These are phyloP conservation scores for Wickerhamiella azymoides DNA, from an alignment of 805 yeast species.

Conservation along the genomic window DNA sequence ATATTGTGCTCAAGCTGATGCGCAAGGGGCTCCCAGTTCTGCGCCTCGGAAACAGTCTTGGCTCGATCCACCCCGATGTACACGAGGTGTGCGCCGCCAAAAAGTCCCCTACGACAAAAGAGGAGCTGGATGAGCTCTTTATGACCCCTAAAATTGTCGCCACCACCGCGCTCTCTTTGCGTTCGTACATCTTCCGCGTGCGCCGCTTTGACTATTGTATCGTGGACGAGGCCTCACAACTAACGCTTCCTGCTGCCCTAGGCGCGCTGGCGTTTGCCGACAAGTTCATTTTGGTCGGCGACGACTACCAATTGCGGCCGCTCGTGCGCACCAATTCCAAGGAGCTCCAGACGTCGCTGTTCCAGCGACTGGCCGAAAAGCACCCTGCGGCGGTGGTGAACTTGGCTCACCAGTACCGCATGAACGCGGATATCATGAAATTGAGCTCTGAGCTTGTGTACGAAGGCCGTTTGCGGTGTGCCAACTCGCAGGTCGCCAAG, in stretches of 20 bases:
- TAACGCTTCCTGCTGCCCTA: conserved; percentile 76
- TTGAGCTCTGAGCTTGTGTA: conserved; percentile 71
- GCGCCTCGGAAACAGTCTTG: conserved; percentile 47
- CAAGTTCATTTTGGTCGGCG: conserved; percentile 87
- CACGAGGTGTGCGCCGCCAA: conserved; percentile 33
- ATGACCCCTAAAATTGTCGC: conserved; percentile 65
- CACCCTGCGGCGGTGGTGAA: conserved; percentile 68
- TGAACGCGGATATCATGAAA: conserved; percentile 81
- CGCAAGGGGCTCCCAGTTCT: conserved; percentile 37
- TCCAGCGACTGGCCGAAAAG: conserved; percentile 54
- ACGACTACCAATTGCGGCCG: conserved; percentile 88
- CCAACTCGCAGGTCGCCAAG: conserved; percentile 48
- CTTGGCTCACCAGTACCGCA: conserved; percentile 73
- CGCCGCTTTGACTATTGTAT: conserved; percentile 79
- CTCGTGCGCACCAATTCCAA: conserved; percentile 39
- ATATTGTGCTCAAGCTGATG: conserved; percentile 62
- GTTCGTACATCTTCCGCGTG: conserved; percentile 44
- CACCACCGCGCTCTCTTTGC: conserved; percentile 70
- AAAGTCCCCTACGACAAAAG: conserved; percentile 29
- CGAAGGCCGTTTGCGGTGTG: conserved; percentile 63
- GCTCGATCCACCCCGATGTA: conserved; percentile 47
- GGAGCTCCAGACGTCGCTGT: conserved; percentile 61
- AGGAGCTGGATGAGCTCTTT: conserved; percentile 36
- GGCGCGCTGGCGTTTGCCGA: conserved; percentile 75
- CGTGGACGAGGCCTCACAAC: conserved; percentile 93